Conservation (phyloP, 768 basidiomycete species). For the Boletus fagicola region DNA sequence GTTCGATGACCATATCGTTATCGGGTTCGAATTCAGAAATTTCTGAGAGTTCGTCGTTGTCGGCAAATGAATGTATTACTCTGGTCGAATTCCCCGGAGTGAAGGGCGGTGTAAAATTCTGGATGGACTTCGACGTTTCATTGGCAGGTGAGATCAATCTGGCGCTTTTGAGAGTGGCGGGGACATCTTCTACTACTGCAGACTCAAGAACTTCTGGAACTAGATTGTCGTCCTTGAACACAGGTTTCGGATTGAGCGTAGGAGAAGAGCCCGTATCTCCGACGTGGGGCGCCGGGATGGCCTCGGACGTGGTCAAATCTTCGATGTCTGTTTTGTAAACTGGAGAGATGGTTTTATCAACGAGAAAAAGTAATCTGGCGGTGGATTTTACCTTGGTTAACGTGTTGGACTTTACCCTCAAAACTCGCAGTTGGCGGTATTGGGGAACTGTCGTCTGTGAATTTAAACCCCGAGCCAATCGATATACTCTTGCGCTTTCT, state of each 20-base stretch:
- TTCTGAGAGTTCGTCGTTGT: slow-evolving; percentile 31
- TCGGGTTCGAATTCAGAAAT: slow-evolving; percentile 32
- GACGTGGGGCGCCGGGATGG: background rate
- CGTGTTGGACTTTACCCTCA: slow-evolving; percentile 34
- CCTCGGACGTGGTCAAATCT: slow-evolving; percentile 10
- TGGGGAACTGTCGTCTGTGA: slow-evolving; percentile 23
- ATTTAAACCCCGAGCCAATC: slow-evolving; percentile 27
- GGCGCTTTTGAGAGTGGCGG: background rate
- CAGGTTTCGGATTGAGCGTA: background rate
- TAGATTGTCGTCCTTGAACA: background rate
- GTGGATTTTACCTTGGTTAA: slow-evolving; percentile 25
- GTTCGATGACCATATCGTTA: background rate
- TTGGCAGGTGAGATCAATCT: background rate
- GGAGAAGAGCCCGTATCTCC: background rate
- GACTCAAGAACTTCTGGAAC: background rate
- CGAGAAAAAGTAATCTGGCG: background rate
- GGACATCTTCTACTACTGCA: background rate
- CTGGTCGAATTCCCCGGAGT: background rate
- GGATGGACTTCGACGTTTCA: background rate
- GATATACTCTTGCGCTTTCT: slow-evolving; percentile 25
- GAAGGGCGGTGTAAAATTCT: background rate
- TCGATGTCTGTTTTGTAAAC: slow-evolving; percentile 32
- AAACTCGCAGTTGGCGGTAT: slow-evolving; percentile 26
- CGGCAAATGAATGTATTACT: slow-evolving; percentile 11
- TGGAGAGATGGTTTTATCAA: slow-evolving; percentile 2